Percentiles rank a stretch among this genome's conserved stretches.
Conservation (phyloP, 2,329 filamentous ascomycete species). For the Trichoderma asperellum region DNA sequence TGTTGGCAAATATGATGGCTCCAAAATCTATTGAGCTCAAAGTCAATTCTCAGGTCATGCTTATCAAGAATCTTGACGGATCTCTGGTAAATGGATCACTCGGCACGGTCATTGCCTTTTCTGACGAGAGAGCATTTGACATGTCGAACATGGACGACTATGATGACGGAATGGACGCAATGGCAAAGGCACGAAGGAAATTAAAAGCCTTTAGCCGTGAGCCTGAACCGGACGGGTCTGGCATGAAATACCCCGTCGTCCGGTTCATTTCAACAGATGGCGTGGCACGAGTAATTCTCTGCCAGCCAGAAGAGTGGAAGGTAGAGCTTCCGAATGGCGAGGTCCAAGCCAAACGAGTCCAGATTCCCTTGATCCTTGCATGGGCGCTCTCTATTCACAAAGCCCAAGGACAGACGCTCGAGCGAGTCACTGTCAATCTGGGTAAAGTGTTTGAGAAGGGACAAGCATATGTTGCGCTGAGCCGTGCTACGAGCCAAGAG, state of each 20-base stretch:
- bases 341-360: slow-evolving; percentile 82
- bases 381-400: slow-evolving; percentile 99
- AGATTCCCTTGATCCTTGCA: slow-evolving; percentile 86
- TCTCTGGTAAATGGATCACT: slow-evolving; percentile 91
- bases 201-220: slow-evolving; percentile 56
- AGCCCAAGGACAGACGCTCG: slow-evolving; percentile 91
- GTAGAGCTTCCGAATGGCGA: slow-evolving; percentile 95
- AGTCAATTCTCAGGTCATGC: slow-evolving; percentile 93
- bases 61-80: slow-evolving; percentile 99
- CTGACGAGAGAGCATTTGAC: slow-evolving; percentile 46
- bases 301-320: slow-evolving; percentile 90
- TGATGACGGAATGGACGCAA: slow-evolving; percentile 46
- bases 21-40: slow-evolving; percentile 80
- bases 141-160: slow-evolving; percentile 49
- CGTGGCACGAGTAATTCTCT: slow-evolving; percentile 66
- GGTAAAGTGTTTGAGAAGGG: slow-evolving; percentile 95
- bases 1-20: slow-evolving; percentile 91
- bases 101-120: slow-evolving; percentile 69
- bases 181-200: slow-evolving; percentile 58
- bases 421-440: slow-evolving; percentile 91
- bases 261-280: slow-evolving; percentile 80
- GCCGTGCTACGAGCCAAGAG: slow-evolving; percentile 83
- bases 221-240: slow-evolving; percentile 47
- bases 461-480: slow-evolving; percentile 95
- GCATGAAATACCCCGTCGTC: slow-evolving; percentile 77